A percentile compares a stretch with the other conserved stretches of the same genome.
Conservation (phyloP, 495 filamentous ascomycete genomes). For the Penicillium canescens region DNA sequence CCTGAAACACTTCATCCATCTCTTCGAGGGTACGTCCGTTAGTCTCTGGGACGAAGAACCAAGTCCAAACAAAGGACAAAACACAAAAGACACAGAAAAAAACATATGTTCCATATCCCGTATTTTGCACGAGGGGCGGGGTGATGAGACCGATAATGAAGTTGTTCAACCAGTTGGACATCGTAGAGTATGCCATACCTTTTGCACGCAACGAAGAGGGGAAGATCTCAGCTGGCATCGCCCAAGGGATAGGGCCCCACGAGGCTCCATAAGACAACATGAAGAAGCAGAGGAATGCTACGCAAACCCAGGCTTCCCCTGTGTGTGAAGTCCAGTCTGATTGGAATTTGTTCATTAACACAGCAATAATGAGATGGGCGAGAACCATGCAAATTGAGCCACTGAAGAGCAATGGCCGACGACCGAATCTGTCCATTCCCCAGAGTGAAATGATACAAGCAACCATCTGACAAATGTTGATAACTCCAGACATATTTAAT, state of each 20-base stretch:
- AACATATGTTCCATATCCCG: conserved; percentile 42
- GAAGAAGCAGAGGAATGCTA: conserved; percentile 27
- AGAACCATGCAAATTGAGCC: conserved; percentile 36
- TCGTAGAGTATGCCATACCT: conserved; percentile 33
- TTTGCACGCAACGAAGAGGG: conserved; percentile 37
- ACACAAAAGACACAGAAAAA: conserved; percentile 52
- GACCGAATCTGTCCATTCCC: conserved; percentile 35
- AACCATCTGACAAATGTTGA: conserved; percentile 46
- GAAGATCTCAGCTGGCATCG: conserved; percentile 35
- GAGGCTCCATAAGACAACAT: conserved; percentile 36
- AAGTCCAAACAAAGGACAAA: conserved; percentile 41
- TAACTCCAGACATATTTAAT: conserved; percentile 48
- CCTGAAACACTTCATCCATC: conserved; percentile 40
- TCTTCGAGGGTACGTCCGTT: conserved; percentile 51
- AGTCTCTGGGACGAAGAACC: conserved; percentile 45
- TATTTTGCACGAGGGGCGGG: conserved; percentile 44
- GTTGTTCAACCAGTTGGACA: conserved; percentile 45
- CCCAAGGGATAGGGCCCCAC: conserved; percentile 37
- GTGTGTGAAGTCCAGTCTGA: conserved; percentile 32
- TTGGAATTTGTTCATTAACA: conserved; percentile 31
- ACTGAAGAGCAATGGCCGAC: conserved; percentile 31
- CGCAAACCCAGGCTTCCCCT: conserved; percentile 31
- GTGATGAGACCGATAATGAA: conserved; percentile 43
- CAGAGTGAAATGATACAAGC: conserved; percentile 26
- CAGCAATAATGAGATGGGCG: conserved; percentile 40